A percentile compares a stretch with the other conserved stretches of the same genome.
Evolutionary conservation across 139 green algal genomes (phyloP).

Genomic region (Asterochloris sp.): DNA sequence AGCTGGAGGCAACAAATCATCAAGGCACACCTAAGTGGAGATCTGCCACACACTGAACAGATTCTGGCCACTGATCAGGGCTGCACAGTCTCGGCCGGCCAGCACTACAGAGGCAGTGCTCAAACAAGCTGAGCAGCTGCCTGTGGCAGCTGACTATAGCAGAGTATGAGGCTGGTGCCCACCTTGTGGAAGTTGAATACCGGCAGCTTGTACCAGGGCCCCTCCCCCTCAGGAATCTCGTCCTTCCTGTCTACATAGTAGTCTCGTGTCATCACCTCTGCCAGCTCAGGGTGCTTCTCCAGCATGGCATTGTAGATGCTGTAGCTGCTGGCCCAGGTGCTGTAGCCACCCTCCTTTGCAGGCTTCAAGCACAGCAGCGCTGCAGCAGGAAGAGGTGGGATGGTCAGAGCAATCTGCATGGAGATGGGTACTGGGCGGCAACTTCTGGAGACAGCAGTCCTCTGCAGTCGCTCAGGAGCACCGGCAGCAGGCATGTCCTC

Average conservation of each 20-base stretch:
- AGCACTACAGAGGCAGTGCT: not conserved
- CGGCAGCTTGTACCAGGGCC: conserved; percentile 43
- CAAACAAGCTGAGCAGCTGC: not conserved
- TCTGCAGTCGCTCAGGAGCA: not conserved
- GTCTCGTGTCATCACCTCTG: conserved; percentile 16
- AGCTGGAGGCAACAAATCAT: not conserved
- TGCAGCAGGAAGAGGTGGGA: not conserved
- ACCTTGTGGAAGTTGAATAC: conserved; percentile 54
- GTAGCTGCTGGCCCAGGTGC: conserved; percentile 38
- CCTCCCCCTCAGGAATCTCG: conserved; percentile 49
- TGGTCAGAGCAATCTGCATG: not conserved
- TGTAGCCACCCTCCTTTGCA: conserved; percentile 48
- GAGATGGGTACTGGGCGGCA: not conserved
- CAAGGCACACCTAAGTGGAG: not conserved
- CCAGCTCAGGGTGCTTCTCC: conserved; percentile 24
- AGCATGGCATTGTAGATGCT: conserved; percentile 51
- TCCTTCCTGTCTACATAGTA: conserved; percentile 59
- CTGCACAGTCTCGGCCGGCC: not conserved
- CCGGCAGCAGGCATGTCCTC: not conserved
- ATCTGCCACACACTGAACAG: not conserved
- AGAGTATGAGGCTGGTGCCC: not conserved
- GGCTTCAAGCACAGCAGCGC: conserved; percentile 49
- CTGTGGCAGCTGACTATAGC: conserved; percentile 11
- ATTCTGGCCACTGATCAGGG: not conserved
- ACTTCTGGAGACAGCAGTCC: not conserved